Base-by-base conservation (phyloP, 805 yeast genomes). In the Candida koratica region DNA sequence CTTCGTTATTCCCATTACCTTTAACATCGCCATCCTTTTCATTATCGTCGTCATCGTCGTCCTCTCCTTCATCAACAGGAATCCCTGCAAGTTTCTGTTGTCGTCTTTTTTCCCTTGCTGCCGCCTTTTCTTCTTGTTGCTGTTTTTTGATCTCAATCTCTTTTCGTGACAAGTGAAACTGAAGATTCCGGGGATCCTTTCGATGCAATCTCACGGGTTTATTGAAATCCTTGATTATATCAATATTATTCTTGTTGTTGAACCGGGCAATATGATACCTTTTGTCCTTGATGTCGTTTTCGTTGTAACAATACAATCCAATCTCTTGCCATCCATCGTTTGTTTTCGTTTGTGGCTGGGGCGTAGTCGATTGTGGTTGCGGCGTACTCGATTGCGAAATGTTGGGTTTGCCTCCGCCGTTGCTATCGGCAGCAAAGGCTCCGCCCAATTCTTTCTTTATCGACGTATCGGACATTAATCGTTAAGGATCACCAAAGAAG, bases 121-220 rank as follows among this genome's bases (percentile, higher is more conserved):
- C 44, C 27, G 52, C 48, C 19, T 46, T 49, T 44, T 48, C 53
- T 41, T 52, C 53, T 52, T 52, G 61, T 47, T 60, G 59, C 53
- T 65, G 46, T 53, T 66, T 56, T 52, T 72, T 47, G 35, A 71
- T 75, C 35, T 82, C 90, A 47, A 84, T 73, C 53, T 84, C 93
- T 39, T 81, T 78, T 49, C 88, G 62, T 2, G 89, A 79, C 48
- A 87, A 66, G 57, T 87, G 94, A 53, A 84, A 84, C 56, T 89
- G 96, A 53, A 90, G 67, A 55, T 86, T 85, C 52, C 87, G 77
- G 1, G 98, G 96, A 58, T 90, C 97, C 54, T 90, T 89, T 48
- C 97, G 73, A 57, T 89, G 97, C 53, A 90, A 64, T 48, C 96
- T 68, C 13, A 89, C 81, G 0, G 98, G 98, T 41, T 75, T 74